Conservation (phyloP, 768 basidiomycete genomes). For the Mycena alexandri region DNA sequence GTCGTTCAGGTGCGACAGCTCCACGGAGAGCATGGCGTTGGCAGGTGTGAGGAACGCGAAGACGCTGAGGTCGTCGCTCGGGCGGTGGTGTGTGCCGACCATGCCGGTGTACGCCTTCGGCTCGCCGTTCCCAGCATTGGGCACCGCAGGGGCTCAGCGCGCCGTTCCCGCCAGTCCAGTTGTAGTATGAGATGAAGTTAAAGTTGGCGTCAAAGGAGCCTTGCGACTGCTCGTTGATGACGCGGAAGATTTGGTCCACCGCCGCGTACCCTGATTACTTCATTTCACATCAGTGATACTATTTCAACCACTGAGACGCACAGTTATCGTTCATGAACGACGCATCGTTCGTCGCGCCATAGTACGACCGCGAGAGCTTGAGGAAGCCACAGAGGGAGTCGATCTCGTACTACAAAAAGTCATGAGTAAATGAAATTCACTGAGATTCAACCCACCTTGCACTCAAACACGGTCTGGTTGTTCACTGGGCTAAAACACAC, state of each 20-base stretch:
- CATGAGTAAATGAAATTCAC: slow-evolving; percentile 39
- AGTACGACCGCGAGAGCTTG: slow-evolving; percentile 82
- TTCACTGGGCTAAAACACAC: slow-evolving; percentile 82
- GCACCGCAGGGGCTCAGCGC: slow-evolving; percentile 72
- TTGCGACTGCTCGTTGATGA: slow-evolving; percentile 84
- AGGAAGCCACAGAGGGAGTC: slow-evolving; percentile 85
- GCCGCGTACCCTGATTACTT: slow-evolving; percentile 69
- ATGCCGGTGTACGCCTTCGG: slow-evolving; percentile 77
- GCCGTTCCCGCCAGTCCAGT: slow-evolving; percentile 82
- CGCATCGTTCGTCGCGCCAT: slow-evolving; percentile 74
- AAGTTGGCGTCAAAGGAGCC: slow-evolving; percentile 76
- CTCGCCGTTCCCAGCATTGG: slow-evolving; percentile 80
- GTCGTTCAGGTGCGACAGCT: slow-evolving; percentile 69
- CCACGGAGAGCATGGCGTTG: slow-evolving; percentile 87
- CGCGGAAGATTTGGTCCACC: slow-evolving; percentile 78
- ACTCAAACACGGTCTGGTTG: slow-evolving; percentile 81
- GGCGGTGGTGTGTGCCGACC: slow-evolving; percentile 82
- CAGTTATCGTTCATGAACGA: slow-evolving; percentile 82
- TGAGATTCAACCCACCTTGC: slow-evolving; percentile 66
- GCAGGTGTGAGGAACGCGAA: slow-evolving; percentile 84
- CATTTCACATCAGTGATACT: too few relatives aligned
- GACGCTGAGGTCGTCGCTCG: slow-evolving; percentile 79
- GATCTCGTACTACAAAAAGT: slow-evolving; percentile 69
- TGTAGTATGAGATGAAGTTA: slow-evolving; percentile 83
- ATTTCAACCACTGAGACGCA: slow-evolving; percentile 43